Evolutionary conservation across 192 early-diverging fungal genomes (phyloP), one percentile per base, ranked within the genome.

Genomic region (Radiomyces spectabilis): DNA sequence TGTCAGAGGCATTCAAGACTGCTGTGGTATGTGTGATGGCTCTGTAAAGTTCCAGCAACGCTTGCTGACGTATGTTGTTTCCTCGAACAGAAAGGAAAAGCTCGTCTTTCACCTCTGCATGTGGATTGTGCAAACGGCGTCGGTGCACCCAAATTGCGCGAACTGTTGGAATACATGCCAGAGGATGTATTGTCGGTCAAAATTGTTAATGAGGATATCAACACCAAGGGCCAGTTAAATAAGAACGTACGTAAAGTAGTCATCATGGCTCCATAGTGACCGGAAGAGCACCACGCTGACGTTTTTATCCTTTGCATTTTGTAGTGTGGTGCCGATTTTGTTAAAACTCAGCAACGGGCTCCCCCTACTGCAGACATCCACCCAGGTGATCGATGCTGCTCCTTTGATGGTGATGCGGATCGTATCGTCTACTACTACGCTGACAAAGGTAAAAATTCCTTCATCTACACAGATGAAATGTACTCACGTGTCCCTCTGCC

Each of bases 351-450:
- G 40, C 93, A 97, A 75, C 80, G 71, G 26, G 68, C 75, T 49
- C 94, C 97, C 6, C 66, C 63, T 2, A 90, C 89, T 39, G 63
- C 87, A 21, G 69, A 69, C 19, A 66, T 93, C 52, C 47, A 43
- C 29, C 66, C 80, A 34, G 81, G 80, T n/a, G 74, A 85, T 41
- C 85, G 93, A 55, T 91, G 77, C 51, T 85, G 83, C 59, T 96
- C 95, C 22, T 82, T 94, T 51, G 97, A 99, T 67, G 97, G 97
- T 59, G 97, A 99, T 68, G 97, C 97, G 41, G 97, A 99, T 67
- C 89, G 97, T 52, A 83, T 99, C 35, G 91, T 99, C 25, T 99
- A 85, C 77, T 99, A 94, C 76, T 99, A 91, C 53, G 65, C 71
- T 22, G 87, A 92, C 53, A 76, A 84, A 37, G 78, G 85, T 85